Evolutionary conservation across 1,284 basidiomycete genomes (phyloP).

Genomic region (Pseudozyma tsukubaensis): DNA sequence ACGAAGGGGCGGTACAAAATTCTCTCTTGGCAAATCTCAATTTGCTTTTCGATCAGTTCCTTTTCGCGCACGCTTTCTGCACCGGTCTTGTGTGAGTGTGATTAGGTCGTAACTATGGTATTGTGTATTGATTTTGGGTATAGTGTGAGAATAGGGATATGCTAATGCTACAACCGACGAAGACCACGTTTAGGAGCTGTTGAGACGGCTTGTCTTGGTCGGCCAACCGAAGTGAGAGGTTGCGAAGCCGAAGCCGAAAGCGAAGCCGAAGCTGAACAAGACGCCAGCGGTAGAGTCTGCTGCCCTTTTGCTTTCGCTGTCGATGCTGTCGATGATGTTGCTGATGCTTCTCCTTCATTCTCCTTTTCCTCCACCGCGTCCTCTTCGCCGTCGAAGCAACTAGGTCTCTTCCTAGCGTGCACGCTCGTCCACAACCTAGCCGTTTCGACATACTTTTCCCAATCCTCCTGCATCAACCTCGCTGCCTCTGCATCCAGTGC

Average conservation of each 20-base stretch:
- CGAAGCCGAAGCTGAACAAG: neutral
- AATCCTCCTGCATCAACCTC: constrained; percentile 82
- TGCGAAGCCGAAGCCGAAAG: constrained; percentile 11
- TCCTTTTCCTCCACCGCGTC: neutral
- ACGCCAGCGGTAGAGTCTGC: neutral
- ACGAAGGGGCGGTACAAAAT: constrained; percentile 18
- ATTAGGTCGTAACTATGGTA: neutral
- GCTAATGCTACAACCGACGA: constrained; percentile 24
- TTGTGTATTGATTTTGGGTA: neutral
- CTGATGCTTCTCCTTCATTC: neutral
- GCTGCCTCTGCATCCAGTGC: constrained; percentile 94
- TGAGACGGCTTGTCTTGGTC: constrained; percentile 6
- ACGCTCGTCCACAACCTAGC: constrained; percentile 85
- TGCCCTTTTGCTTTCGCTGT: neutral
- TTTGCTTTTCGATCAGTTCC: constrained; percentile 24
- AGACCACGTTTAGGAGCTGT: constrained; percentile 44
- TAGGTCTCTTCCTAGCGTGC: constrained; percentile 75
- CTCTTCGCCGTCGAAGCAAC: constrained; percentile 11
- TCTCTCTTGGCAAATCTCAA: constrained; percentile 30
- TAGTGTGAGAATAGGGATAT: neutral
- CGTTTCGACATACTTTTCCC: constrained; percentile 83
- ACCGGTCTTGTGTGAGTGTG: neutral
- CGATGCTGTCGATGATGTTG: neutral
- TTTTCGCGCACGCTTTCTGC: neutral
- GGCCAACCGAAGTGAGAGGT: neutral